Evolutionary conservation across 208 protist species (phyloP).

Genomic region (Balamuthia mandrillaris): DNA sequence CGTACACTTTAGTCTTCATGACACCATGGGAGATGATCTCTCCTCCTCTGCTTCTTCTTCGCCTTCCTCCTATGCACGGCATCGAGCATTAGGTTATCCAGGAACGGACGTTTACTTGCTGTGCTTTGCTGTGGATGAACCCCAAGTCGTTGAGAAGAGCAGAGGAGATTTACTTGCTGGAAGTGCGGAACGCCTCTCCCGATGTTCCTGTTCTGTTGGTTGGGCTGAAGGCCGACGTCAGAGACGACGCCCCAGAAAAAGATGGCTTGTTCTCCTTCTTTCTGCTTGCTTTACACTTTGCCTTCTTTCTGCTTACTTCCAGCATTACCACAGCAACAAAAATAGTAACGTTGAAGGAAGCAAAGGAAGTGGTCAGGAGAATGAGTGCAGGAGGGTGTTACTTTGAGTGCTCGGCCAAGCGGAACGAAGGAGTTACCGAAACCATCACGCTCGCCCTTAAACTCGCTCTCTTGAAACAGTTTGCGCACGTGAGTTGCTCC

Average conservation of each 20-base stretch:
- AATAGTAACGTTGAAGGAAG: neutral
- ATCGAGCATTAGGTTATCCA: conserved; percentile 83
- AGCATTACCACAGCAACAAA: neutral
- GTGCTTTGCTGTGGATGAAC: conserved; percentile 76
- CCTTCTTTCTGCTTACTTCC: neutral
- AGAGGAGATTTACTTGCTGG: conserved; percentile 76
- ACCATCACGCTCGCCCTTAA: too few relatives aligned
- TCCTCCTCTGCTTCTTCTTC: neutral
- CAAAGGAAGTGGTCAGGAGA: too few relatives aligned
- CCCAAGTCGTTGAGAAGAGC: conserved; percentile 77
- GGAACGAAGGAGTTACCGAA: neutral
- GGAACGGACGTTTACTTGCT: conserved; percentile 78
- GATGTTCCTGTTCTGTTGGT: conserved; percentile 84
- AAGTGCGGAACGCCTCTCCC: conserved; percentile 79
- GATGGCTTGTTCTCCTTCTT: neutral
- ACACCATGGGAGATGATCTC: neutral
- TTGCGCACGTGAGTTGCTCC: neutral
- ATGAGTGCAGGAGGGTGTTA: neutral
- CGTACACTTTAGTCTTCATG: neutral
- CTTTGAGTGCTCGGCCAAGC: neutral
- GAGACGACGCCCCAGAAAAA: neutral
- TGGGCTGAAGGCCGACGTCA: conserved; percentile 90
- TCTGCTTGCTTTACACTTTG: neutral
- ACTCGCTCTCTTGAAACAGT: too few relatives aligned
- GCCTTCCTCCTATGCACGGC: conserved; percentile 81